A percentile compares a stretch with the other conserved stretches of the same genome.
phyloP scores from a whole-genome alignment of 495 filamentous ascomycete species.

The Cryomyces minteri region DNA sequence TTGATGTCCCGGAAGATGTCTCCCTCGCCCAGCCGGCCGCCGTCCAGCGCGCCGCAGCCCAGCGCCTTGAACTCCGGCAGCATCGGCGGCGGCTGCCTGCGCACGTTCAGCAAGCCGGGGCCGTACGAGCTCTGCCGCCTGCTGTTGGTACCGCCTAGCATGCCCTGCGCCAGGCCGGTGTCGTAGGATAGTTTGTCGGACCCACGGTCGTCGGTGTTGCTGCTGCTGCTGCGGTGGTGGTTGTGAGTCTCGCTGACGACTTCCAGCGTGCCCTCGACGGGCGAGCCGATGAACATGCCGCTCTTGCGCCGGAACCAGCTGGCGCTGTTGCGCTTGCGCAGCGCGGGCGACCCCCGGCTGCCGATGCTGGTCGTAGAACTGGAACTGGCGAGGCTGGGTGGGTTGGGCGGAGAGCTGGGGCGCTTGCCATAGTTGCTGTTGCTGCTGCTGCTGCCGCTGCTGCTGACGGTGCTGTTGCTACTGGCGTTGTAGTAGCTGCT shows the following conservation, averaged over 20 bases:
- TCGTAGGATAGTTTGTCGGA: neutral
- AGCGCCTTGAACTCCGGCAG: conserved; percentile 15
- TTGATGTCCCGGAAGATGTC: conserved; percentile 6
- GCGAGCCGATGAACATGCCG: conserved; percentile 6
- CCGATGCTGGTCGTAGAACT: neutral
- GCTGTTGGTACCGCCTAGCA: conserved; percentile 2
- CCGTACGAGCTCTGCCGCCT: conserved; percentile 2
- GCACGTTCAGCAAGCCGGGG: no score
- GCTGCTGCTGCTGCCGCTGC: conserved; percentile 6
- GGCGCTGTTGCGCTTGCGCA: conserved; percentile 6
- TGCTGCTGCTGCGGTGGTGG: neutral
- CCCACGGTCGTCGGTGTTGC: neutral
- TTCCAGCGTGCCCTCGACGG: conserved; percentile 6
- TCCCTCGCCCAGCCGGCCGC: conserved; percentile 11
- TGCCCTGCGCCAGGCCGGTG: conserved; percentile 6
- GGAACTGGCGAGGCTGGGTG: neutral
- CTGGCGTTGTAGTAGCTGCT: neutral
- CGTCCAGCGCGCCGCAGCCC: neutral
- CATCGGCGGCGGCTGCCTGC: conserved; percentile 8
- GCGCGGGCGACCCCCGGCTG: neutral
- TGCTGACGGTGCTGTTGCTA: conserved; percentile 1
- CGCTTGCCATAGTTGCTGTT: no score
- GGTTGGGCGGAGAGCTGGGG: neutral
- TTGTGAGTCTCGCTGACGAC: conserved; percentile 3
- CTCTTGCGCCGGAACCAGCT: conserved; percentile 18